A percentile compares a stretch with the other conserved stretches of the same genome.
Evolutionary conservation across 1,284 basidiomycete species (phyloP).

Genomic region (Ceratobasidium sp.): DNA sequence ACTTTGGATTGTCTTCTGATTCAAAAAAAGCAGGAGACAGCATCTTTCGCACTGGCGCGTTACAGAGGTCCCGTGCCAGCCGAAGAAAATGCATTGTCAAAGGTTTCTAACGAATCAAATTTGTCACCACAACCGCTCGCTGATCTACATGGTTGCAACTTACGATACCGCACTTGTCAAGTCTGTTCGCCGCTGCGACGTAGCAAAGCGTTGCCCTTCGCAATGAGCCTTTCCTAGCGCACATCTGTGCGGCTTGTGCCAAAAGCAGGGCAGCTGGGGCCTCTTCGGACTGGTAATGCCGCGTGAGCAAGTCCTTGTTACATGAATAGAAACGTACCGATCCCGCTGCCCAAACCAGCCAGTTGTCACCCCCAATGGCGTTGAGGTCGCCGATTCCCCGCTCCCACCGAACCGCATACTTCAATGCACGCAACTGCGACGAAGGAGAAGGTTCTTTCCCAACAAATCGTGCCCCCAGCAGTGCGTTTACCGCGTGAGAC

Average conservation of each 20-base stretch:
- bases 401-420: slow-evolving; percentile 79
- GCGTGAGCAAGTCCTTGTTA: slow-evolving; percentile 28
- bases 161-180: slow-evolving; percentile 84
- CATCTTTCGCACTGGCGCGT: slow-evolving; percentile 61
- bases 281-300: slow-evolving; percentile 71
- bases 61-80: slow-evolving; percentile 71
- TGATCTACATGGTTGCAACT: slow-evolving; percentile 53
- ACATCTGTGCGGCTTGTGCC: slow-evolving; percentile 77
- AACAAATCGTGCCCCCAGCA: slow-evolving; percentile 54
- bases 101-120: slow-evolving; percentile 69
- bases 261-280: slow-evolving; percentile 76
- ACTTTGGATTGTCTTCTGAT: slow-evolving; percentile 39
- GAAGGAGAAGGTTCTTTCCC: slow-evolving; percentile 64
- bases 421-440: slow-evolving; percentile 70
- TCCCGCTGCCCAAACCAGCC: slow-evolving; percentile 82
- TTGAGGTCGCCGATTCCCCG: slow-evolving; percentile 63
- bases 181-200: slow-evolving; percentile 71
- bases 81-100: slow-evolving; percentile 81
- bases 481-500: slow-evolving; percentile 69
- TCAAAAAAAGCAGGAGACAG: slow-evolving; percentile 78
- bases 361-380: slow-evolving; percentile 75
- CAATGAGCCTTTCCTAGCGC: slow-evolving; percentile 64
- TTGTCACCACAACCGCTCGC: slow-evolving; percentile 19
- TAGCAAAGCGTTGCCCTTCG: slow-evolving; percentile 81
- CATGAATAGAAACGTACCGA: slow-evolving; percentile 62